Conservation (phyloP, 75 land plant genomes). For the Cryptomeria japonica region DNA sequence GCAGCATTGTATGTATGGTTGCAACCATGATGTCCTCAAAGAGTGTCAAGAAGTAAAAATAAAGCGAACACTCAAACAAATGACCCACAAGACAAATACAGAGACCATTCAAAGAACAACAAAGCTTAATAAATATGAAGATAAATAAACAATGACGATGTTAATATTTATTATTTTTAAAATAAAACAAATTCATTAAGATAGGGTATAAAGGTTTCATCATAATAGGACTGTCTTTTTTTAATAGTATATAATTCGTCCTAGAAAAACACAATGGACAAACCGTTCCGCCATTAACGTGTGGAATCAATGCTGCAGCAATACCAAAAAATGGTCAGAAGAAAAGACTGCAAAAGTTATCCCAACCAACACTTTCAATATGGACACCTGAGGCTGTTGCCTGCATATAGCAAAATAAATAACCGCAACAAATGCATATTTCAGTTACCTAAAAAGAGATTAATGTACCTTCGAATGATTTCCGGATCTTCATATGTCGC, state of each 20-base stretch:
- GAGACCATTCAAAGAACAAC: conserved; percentile 16
- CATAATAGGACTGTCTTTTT: background rate
- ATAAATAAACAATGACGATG: background rate
- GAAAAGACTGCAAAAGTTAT: conserved; percentile 23
- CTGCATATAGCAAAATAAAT: conserved; percentile 19
- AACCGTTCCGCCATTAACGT: conserved; percentile 49
- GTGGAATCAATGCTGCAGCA: conserved; percentile 68
- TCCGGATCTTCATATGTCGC: conserved; percentile 88
- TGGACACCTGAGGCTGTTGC: conserved; percentile 22
- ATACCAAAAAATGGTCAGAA: conserved; percentile 74
- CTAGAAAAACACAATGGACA: conserved; percentile 32
- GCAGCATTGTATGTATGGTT: conserved; percentile 66
- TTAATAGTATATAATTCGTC: conserved; percentile 7
- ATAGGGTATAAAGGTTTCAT: background rate
- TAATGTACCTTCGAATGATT: conserved; percentile 73
- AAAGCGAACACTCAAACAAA: conserved; percentile 23
- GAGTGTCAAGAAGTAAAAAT: conserved; percentile 41
- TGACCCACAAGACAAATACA: conserved; percentile 36
- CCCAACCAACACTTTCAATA: conserved; percentile 7
- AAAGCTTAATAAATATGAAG: background rate
- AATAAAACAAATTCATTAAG: background rate
- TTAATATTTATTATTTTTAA: background rate
- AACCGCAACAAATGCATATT: conserved; percentile 9
- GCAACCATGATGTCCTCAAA: conserved; percentile 44
- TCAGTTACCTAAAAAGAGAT: background rate